Conservation (phyloP, 2,329 filamentous ascomycete genomes). For the Didymellaceae sp. region DNA sequence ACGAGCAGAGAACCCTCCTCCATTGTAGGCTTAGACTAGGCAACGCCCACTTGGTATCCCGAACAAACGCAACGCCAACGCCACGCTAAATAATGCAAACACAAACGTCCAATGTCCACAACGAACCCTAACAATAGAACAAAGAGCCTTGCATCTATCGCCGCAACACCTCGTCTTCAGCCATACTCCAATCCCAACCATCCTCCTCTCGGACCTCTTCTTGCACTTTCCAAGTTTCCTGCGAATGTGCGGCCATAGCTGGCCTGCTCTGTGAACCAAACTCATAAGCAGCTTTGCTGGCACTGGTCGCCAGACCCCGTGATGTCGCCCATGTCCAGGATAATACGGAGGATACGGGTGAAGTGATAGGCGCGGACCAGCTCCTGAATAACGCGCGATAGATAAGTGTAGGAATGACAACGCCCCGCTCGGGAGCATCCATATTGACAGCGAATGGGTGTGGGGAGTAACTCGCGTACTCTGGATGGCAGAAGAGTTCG, state of each 20-base stretch:
- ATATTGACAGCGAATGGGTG: slow-evolving; percentile 58
- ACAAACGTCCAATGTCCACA: not conserved
- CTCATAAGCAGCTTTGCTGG: not conserved
- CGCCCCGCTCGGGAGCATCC: slow-evolving; percentile 61
- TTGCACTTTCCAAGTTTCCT: slow-evolving; percentile 4
- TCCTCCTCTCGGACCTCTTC: slow-evolving; percentile 21
- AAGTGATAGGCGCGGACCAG: slow-evolving; percentile 42
- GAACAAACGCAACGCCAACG: slow-evolving; percentile 8
- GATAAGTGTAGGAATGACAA: slow-evolving; percentile 62
- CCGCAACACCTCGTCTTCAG: slow-evolving; percentile 29
- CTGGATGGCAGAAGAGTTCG: slow-evolving; percentile 59
- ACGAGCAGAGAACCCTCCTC: not conserved
- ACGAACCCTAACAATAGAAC: not conserved
- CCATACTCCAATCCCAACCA: slow-evolving; percentile 35
- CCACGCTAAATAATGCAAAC: slow-evolving; percentile 13
- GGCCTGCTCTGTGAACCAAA: slow-evolving; percentile 2
- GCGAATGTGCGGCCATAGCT: slow-evolving; percentile 7
- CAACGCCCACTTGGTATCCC: not conserved
- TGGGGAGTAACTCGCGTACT: slow-evolving; percentile 55
- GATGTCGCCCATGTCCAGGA: slow-evolving; percentile 26
- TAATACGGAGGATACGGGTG: slow-evolving; percentile 16
- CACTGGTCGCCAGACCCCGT: slow-evolving; percentile 18
- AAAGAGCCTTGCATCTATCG: not conserved
- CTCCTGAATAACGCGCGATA: slow-evolving; percentile 48
- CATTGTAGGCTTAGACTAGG: no score